A percentile compares a stretch with the other conserved stretches of the same genome.
Conservation (phyloP, 2,329 filamentous ascomycete species). For the Ophiostoma novo-ulmi region DNA sequence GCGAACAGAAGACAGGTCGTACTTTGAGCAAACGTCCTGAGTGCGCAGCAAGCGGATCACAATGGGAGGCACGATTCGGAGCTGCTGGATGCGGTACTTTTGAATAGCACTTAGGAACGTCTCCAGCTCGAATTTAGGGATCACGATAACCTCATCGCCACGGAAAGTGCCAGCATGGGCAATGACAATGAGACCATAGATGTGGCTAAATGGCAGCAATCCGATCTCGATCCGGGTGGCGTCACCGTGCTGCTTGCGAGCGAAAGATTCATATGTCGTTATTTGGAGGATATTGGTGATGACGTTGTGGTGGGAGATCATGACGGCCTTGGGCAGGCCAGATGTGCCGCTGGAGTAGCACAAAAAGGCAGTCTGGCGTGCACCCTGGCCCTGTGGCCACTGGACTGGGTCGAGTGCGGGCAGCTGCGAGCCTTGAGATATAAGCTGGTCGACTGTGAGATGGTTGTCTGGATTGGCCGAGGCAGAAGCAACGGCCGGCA, state of each 20-base stretch:
- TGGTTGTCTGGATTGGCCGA: not conserved
- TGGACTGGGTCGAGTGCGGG: conserved; percentile 43
- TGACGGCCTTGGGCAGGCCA: conserved; percentile 71
- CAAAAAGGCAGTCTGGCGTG: conserved; percentile 59
- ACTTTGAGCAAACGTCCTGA: conserved; percentile 55
- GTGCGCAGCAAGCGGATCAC: conserved; percentile 70
- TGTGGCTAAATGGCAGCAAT: conserved; percentile 70
- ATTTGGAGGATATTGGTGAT: conserved; percentile 68
- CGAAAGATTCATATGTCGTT: conserved; percentile 38
- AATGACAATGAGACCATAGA: conserved; percentile 68
- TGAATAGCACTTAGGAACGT: conserved; percentile 59
- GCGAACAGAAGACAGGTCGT: conserved; percentile 64
- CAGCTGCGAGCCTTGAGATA: conserved; percentile 40
- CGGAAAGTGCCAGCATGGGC: conserved; percentile 60
- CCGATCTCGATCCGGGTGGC: conserved; percentile 48
- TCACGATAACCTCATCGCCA: conserved; percentile 65
- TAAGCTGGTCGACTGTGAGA: conserved; percentile 59
- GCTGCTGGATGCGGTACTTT: conserved; percentile 57
- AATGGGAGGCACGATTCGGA: conserved; percentile 72
- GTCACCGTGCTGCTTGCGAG: conserved; percentile 31
- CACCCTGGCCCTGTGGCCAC: conserved; percentile 53
- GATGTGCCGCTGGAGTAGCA: conserved; percentile 69
- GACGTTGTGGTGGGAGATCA: conserved; percentile 70
- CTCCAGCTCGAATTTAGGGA: conserved; percentile 68
- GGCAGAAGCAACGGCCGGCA: conserved; percentile 28